Percentiles rank a stretch among this genome's conserved stretches.
These are phyloP conservation scores for Tieghemostelium lacteum DNA, from an alignment of 78 protist genomes.

Conservation along the genomic window DNA sequence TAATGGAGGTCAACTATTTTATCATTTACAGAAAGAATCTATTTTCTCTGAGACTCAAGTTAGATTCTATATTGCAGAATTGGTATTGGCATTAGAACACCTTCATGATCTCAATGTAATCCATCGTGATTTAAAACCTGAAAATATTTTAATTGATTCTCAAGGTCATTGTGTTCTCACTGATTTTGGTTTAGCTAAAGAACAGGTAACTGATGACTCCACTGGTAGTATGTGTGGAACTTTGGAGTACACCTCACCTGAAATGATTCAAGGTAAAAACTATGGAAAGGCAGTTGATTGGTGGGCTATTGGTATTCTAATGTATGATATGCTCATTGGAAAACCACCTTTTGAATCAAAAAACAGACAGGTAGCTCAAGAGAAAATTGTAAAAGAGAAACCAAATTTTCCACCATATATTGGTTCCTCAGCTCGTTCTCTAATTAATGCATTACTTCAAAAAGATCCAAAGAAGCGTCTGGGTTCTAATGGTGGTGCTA, in stretches of 20 bases:
- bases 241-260: conserved; percentile 72
- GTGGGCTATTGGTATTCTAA: conserved; percentile 95
- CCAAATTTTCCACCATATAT: conserved; percentile 54
- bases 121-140: conserved; percentile 83
- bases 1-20: conserved; percentile 87
- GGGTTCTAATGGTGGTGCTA: conserved; percentile 73
- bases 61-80: conserved; percentile 91
- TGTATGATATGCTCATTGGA: conserved; percentile 90
- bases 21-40: conserved; percentile 84
- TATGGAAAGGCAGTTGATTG: conserved; percentile 79
- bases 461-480: conserved; percentile 85
- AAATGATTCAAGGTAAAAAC: conserved; percentile 45
- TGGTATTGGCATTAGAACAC: conserved; percentile 86
- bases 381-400: conserved; percentile 39
- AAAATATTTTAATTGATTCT: conserved; percentile 69
- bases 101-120: conserved; percentile 66
- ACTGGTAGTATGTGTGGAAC: conserved; percentile 55
- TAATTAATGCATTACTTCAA: conserved; percentile 69
- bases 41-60: conserved; percentile 77
- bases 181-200: conserved; percentile 77
- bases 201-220: conserved; percentile 37
- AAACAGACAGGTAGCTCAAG: conserved; percentile 20
- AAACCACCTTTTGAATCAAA: conserved; percentile 73
- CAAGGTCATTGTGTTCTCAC: conserved; percentile 75
- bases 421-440: conserved; percentile 43